Percentiles rank a stretch among this genome's conserved stretches.
Conservation (phyloP, 2,329 filamentous ascomycete genomes). For the Alternaria solani region DNA sequence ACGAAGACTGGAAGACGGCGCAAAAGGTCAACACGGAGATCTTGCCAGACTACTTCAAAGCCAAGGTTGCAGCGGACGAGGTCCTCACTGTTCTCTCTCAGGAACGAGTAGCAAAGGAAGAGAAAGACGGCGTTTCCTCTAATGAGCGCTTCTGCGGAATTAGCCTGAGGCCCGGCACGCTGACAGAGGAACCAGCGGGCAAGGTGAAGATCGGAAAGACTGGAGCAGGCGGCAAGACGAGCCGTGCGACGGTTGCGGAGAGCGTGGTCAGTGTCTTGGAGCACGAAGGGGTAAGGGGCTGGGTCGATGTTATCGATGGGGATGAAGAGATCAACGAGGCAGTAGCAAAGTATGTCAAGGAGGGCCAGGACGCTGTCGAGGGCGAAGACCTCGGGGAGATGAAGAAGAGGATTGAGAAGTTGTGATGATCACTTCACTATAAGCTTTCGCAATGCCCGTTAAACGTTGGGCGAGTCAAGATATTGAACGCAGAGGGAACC, state of each 20-base stretch:
- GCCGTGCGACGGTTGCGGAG: slow-evolving; percentile 61
- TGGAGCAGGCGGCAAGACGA: slow-evolving; percentile 51
- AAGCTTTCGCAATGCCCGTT: too few relatives aligned
- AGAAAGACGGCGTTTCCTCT: slow-evolving; percentile 34
- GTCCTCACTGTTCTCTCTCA: slow-evolving; percentile 58
- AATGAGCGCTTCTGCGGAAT: slow-evolving; percentile 58
- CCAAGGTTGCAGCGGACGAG: slow-evolving; percentile 65
- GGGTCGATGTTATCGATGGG: slow-evolving; percentile 63
- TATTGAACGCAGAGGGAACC: too few relatives aligned
- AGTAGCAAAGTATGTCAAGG: slow-evolving; percentile 56
- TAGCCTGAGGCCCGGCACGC: slow-evolving; percentile 59
- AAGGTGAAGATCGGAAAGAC: slow-evolving; percentile 61
- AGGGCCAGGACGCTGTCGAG: slow-evolving; percentile 57
- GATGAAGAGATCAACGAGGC: slow-evolving; percentile 57
- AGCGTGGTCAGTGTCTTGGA: slow-evolving; percentile 60
- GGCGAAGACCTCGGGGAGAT: slow-evolving; percentile 62
- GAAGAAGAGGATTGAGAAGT: slow-evolving; percentile 32
- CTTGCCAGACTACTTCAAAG: slow-evolving; percentile 61
- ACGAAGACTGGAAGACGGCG: slow-evolving; percentile 56
- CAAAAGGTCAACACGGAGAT: slow-evolving; percentile 59
- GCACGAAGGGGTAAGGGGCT: slow-evolving; percentile 59
- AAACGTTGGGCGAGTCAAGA: too few relatives aligned
- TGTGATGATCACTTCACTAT: slow-evolving; percentile 7
- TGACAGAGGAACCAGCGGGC: slow-evolving; percentile 59
- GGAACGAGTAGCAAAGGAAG: slow-evolving; percentile 39